Evolutionary conservation across 768 basidiomycete genomes (phyloP).

Genomic region (Rhodocollybia butyracea): DNA sequence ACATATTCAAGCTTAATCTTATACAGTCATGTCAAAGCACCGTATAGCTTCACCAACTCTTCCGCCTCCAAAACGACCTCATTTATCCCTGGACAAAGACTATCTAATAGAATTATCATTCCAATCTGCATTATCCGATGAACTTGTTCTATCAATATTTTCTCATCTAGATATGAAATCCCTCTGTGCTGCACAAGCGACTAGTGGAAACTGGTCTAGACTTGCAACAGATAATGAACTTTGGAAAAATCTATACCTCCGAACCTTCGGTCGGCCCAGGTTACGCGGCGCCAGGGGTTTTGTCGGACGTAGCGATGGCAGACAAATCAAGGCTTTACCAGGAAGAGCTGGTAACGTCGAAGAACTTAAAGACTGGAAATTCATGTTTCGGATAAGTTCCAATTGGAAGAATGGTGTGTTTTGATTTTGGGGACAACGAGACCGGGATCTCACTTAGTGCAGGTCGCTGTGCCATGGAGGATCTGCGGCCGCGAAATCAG

Average conservation of each 20-base stretch:
- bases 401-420: conserved; percentile 76
- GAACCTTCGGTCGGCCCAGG: conserved; percentile 62
- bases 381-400: conserved; percentile 82
- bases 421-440: conserved; percentile 1
- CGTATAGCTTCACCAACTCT: conserved; percentile 42
- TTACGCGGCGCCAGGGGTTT: conserved; percentile 68
- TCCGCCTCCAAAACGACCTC: conserved; percentile 59
- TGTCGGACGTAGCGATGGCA: conserved; percentile 50
- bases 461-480: conserved; percentile 63
- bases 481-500: background rate
- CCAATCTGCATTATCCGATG: conserved; percentile 68
- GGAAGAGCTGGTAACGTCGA: conserved; percentile 40
- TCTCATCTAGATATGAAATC: conserved; percentile 64
- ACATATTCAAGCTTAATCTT: conserved; percentile 4
- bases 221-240: conserved; percentile 35
- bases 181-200: conserved; percentile 61
- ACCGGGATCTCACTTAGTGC: conserved; percentile 18
- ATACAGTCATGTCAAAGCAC: conserved; percentile 47
- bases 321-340: conserved; percentile 58
- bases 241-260: conserved; percentile 67
- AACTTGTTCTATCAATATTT: conserved; percentile 72
- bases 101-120: conserved; percentile 31
- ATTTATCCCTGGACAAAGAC: conserved; percentile 18
- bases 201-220: conserved; percentile 58
- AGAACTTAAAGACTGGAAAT: conserved; percentile 67